Evolutionary conservation across 225 moss, liverwort and hornwort genomes (phyloP).

Genomic region (Asterella californica): DNA sequence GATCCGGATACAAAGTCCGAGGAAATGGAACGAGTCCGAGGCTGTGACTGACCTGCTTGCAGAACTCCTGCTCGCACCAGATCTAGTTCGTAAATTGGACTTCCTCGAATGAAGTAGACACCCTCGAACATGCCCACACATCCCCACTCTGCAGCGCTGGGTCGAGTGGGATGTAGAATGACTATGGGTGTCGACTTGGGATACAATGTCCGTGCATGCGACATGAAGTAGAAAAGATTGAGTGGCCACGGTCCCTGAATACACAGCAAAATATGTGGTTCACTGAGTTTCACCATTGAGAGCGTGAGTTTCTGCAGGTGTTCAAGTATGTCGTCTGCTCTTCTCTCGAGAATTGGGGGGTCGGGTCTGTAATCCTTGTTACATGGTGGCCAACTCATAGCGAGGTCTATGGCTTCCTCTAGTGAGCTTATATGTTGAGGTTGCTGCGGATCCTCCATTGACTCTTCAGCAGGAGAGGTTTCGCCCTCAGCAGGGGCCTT

Average conservation of each 20-base stretch:
- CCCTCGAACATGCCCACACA: constrained; percentile 78
- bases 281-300: constrained; percentile 56
- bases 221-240: constrained; percentile 74
- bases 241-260: constrained; percentile 81
- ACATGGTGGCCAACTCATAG: constrained; percentile 90
- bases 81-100: constrained; percentile 84
- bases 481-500: constrained; percentile 5
- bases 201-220: constrained; percentile 57
- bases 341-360: constrained; percentile 79
- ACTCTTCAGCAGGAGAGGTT: constrained; percentile 8
- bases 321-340: constrained; percentile 51
- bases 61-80: constrained; percentile 78
- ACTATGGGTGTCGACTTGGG: constrained; percentile 64
- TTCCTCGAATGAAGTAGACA: constrained; percentile 74
- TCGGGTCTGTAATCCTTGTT: constrained; percentile 64
- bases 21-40: not conserved
- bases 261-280: constrained; percentile 72
- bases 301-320: constrained; percentile 52
- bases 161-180: constrained; percentile 65
- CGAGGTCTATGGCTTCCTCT: constrained; percentile 74
- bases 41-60: constrained; percentile 58
- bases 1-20: not conserved
- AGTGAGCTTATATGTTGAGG: constrained; percentile 49
- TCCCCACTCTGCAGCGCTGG: constrained; percentile 68
- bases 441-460: constrained; percentile 27